Evolutionary conservation across 2,329 filamentous ascomycete genomes (phyloP).

Genomic region (Trichoderma hamatum): DNA sequence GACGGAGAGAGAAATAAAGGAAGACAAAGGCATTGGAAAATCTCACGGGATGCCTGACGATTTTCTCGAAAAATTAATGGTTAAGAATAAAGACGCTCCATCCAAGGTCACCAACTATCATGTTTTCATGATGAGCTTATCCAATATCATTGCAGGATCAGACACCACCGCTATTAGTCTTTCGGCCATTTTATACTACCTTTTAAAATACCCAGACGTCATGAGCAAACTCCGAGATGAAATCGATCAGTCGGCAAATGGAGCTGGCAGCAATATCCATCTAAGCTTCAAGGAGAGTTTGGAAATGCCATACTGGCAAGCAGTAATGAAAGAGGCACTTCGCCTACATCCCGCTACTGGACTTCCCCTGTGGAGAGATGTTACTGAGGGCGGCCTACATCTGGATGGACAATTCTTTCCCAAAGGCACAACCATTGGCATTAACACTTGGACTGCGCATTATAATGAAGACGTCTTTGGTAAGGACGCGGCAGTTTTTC

Average conservation of each 20-base stretch:
- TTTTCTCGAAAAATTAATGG: conserved; percentile 29
- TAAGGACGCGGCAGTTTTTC: conserved; percentile 40
- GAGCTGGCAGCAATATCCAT: not conserved
- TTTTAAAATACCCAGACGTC: conserved; percentile 41
- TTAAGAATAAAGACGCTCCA: conserved; percentile 22
- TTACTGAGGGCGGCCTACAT: conserved; percentile 48
- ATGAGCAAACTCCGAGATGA: conserved; percentile 34
- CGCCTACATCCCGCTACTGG: conserved; percentile 54
- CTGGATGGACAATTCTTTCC: conserved; percentile 43
- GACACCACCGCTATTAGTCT: conserved; percentile 55
- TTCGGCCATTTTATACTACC: conserved; percentile 47
- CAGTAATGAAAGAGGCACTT: conserved; percentile 56
- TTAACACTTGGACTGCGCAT: conserved; percentile 43
- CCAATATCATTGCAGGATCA: conserved; percentile 45
- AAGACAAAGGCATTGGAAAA: conserved; percentile 8
- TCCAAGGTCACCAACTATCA: conserved; percentile 27
- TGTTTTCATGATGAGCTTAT: conserved; percentile 28
- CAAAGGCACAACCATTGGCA: conserved; percentile 39
- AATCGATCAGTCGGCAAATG: conserved; percentile 26
- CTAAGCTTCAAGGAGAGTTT: conserved; percentile 47
- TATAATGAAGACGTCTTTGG: conserved; percentile 38
- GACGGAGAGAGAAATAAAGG: conserved; percentile 28
- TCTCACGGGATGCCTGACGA: conserved; percentile 20
- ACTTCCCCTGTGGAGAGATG: conserved; percentile 51
- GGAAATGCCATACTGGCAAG: conserved; percentile 55